Evolutionary conservation across 257 asterid species (phyloP), one percentile per base, ranked within the genome.

Genomic region (Salvia hispanica): DNA sequence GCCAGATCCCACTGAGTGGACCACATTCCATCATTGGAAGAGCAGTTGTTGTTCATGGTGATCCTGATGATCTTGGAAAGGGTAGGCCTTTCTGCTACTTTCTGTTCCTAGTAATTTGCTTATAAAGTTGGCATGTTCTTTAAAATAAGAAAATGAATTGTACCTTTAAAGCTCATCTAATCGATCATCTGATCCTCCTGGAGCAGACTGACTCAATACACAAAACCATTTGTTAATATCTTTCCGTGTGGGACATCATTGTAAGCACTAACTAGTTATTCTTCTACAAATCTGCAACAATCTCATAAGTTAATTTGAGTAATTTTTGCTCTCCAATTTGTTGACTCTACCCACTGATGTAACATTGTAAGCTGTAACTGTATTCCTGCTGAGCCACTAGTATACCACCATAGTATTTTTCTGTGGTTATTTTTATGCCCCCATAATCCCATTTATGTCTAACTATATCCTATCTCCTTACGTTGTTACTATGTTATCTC

Each of bases 1-100:
- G 37, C 69, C 78, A 94, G 99, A 91, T 94, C 71, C 96, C 99
- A 16, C 88, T 94, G 65, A 70, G 83, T 37, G 99, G 99, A 72
- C 81, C 88, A 15, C 60, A 86, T 75, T 88, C 99, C 69, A 75
- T 94, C 44, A 77, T 94, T 75, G 99, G 99, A 80, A 85, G 99
- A 72, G 99, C 99, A 50, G 99, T 94, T n/a, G 99, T 94, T 67
- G 96, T 94, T 62, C 99, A 94, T 83, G 96, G 78, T 50, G 99
- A 94, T 76, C 95, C 95, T 16, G 99, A 94, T 80, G 99, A 93
- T 84, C 90, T 93, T 51, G 99, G 97, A 75, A 88, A 80, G 81
- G 99, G 99, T 90, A 69, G 21, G 92, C 37, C 8, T 54, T 65
- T 54, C 64, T 48, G 60, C 68, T 62, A 9, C 15, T 59, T 47